Evolutionary conservation across 2,329 filamentous ascomycete genomes (phyloP), one percentile per base, ranked within the genome.

Genomic region (Clarireedia homoeocarpa): DNA sequence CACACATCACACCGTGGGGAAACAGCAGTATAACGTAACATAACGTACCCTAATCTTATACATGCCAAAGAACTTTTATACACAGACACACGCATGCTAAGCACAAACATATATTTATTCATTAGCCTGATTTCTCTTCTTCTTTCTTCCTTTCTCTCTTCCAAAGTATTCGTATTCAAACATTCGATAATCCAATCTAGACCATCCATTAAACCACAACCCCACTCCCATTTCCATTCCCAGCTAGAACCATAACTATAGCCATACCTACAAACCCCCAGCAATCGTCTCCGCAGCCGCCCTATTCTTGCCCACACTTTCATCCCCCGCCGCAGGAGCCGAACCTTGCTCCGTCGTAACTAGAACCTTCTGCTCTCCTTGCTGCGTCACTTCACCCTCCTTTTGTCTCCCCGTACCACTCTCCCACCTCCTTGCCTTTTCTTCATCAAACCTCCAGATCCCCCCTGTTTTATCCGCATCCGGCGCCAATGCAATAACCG

Each of bases 401-500:
- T 7, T 17, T 9, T 30, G 27, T 14, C 14, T 17, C 14, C 38
- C 17, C 38, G 38, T 15, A 40, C 38, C 39, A 42, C 17, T 42
- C 39, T 42, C 39, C 39, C 39, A 42, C 14, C 39, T 42, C 30
- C 51, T 62, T 6, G 66, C 66, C 57, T 70, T 70, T n/a, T 55
- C 53, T 60, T 75, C 70, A 69, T 86, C 82, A 68, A 86, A 89
- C 57, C 81, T 74, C 86, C 86, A 89, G 34, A 89, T 75, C 0
- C 86, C 86, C 54, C 81, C 82, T 2, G 86, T 89, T 73, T 86
- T 84, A 61, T 88, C 85, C 17, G 83, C 63, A 54, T 62, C 77
- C 66, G 64, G 62, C 7, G 64, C 57, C 27, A 74, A 60, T 20
- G 71, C 71, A 23, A 75, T 69, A 54, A 66, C 68, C 42, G 71